Percentiles rank a stretch among this genome's conserved stretches.
These are phyloP conservation scores for Coemansia sp. DNA, from an alignment of 192 early-diverging fungal species.

Conservation along the genomic window DNA sequence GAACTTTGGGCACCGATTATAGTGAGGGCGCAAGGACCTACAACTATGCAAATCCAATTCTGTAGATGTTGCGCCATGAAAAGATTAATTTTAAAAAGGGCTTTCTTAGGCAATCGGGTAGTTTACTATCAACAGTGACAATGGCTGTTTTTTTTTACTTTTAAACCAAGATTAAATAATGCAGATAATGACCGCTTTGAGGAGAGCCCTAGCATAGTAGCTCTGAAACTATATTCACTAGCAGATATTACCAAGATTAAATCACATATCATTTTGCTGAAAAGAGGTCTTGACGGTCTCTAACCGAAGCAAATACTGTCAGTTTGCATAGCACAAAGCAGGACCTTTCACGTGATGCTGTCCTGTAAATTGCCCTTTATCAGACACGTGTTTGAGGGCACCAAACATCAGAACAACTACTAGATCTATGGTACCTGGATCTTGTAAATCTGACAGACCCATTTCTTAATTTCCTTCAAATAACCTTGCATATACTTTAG, in stretches of 20 bases:
- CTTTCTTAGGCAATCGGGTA: not conserved
- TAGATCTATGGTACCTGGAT: not conserved
- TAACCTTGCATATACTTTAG: no score
- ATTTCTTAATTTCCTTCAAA: no score
- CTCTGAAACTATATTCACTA: no score
- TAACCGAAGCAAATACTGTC: no score
- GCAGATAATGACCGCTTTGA: no score
- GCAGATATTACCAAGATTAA: no score
- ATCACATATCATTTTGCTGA: no score
- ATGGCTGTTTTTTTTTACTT: slow-evolving; percentile 12
- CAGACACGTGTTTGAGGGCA: not conserved
- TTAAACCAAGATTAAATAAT: not conserved
- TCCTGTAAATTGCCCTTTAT: slow-evolving; percentile 10
- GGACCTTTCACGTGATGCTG: slow-evolving; percentile 8
- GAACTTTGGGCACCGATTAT: slow-evolving; percentile 57
- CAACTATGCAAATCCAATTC: slow-evolving; percentile 63
- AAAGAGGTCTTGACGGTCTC: no score
- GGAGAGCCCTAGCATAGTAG: no score
- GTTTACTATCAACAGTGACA: not conserved
- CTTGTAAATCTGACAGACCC: no score
- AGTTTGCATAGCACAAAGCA: no score
- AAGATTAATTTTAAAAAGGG: not conserved
- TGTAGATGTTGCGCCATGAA: slow-evolving; percentile 4
- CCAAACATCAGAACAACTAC: not conserved
- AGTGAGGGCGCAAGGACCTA: slow-evolving; percentile 59